A percentile compares a stretch with the other conserved stretches of the same genome.
Evolutionary conservation across 2,329 filamentous ascomycete species (phyloP).

Genomic region (Phaeoacremonium minimum): DNA sequence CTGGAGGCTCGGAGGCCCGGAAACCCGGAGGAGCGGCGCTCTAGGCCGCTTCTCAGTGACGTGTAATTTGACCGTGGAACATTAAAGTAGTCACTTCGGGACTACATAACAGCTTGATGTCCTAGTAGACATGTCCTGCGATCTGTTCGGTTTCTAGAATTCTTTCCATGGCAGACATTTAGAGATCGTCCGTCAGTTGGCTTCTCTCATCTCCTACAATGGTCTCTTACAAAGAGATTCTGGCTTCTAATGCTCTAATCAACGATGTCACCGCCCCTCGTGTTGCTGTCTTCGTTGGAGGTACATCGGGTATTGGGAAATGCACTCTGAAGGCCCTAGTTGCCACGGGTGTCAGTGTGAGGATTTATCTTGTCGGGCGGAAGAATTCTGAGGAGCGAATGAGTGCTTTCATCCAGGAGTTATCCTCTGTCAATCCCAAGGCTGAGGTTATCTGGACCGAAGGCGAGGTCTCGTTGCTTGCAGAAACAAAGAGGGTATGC

Average conservation of each 20-base stretch:
- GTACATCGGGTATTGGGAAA: constrained; percentile 41
- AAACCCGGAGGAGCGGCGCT: too few species aligned
- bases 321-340: constrained; percentile 30
- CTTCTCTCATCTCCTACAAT: too few species aligned
- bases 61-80: too few species aligned
- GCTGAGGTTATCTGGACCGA: constrained; percentile 36
- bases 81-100: too few species aligned
- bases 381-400: constrained; percentile 23
- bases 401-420: constrained; percentile 26
- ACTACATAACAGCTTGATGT: too few species aligned
- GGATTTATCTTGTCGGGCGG: constrained; percentile 38
- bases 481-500: constrained; percentile 33
- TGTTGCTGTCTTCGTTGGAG: constrained; percentile 38
- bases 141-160: too few species aligned
- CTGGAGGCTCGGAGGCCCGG: too few species aligned
- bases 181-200: too few species aligned
- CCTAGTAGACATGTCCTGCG: too few species aligned
- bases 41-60: too few species aligned
- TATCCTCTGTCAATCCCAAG: constrained; percentile 28
- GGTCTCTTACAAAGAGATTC: constrained; percentile 29
- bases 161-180: too few species aligned
- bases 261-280: constrained; percentile 27
- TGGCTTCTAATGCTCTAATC: constrained; percentile 32
- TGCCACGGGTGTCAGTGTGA: constrained; percentile 23
- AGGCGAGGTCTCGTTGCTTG: constrained; percentile 38